Conservation (phyloP, 305 asterid species). For the Petunia hybrid region DNA sequence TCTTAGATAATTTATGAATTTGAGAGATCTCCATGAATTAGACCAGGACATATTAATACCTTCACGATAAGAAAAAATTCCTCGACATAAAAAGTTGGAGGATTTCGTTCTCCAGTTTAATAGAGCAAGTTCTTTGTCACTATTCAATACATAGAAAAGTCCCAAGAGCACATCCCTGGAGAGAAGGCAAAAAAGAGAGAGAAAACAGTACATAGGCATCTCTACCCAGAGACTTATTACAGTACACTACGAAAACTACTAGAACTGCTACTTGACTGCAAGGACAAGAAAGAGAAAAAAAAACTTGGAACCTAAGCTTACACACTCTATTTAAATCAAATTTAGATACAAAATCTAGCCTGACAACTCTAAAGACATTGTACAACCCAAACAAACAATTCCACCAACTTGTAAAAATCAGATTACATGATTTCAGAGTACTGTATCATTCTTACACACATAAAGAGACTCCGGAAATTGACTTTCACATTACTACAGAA, state of each 20-base stretch:
- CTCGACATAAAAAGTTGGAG: conserved; percentile 8
- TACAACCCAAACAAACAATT: conserved; percentile 2
- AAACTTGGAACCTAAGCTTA: not conserved
- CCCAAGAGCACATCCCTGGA: not conserved
- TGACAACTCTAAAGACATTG: conserved; percentile 4
- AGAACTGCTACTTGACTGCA: conserved; percentile 13
- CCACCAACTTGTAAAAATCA: conserved; percentile 5
- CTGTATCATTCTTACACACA: conserved; percentile 8
- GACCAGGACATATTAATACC: not conserved
- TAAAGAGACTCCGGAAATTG: conserved; percentile 1
- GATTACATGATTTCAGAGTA: conserved; percentile 19
- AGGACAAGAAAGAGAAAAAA: conserved; percentile 12
- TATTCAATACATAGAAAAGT: conserved; percentile 2
- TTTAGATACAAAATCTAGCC: not conserved
- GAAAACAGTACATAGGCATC: conserved; percentile 1
- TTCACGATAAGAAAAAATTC: not conserved
- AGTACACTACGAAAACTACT: conserved; percentile 3
- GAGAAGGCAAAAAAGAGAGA: not conserved
- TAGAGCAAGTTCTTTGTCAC: not conserved
- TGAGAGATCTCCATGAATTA: conserved; percentile 19
- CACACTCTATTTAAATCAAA: not conserved
- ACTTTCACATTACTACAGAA: conserved; percentile 16
- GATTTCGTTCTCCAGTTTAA: conserved; percentile 1
- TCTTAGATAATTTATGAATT: not conserved
- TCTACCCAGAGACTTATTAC: not conserved